Evolutionary conservation across 2,329 filamentous ascomycete species (phyloP).

Genomic region (Colletotrichum sansevieriae): DNA sequence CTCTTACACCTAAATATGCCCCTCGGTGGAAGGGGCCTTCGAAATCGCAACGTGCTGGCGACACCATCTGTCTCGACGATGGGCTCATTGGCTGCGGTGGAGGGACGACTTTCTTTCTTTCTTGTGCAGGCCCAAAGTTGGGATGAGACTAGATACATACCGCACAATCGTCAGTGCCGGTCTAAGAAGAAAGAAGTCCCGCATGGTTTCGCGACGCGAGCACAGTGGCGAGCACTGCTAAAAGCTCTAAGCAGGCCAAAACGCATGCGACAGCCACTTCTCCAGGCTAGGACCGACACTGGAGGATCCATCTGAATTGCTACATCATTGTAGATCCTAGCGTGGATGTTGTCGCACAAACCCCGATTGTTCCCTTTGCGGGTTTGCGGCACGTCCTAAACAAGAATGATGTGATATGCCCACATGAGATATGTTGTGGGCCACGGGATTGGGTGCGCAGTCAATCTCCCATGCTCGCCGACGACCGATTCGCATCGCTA

Average conservation of each 20-base stretch:
- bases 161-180: not conserved
- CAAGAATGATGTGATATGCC: not conserved
- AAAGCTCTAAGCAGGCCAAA: not conserved
- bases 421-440: not conserved
- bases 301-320: conserved; percentile 28
- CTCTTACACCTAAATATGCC: conserved; percentile 9
- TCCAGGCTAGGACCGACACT: not conserved
- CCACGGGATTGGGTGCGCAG: conserved; percentile 1
- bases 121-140: conserved; percentile 1
- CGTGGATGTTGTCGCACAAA: conserved; percentile 26
- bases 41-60: conserved; percentile 30
- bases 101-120: conserved; percentile 18
- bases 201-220: conserved; percentile 15
- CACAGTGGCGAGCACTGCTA: conserved; percentile 1
- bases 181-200: not conserved
- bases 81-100: conserved; percentile 14
- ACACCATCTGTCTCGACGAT: conserved; percentile 33
- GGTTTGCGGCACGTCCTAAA: not conserved
- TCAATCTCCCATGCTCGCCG: conserved; percentile 25
- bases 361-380: conserved; percentile 12
- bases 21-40: conserved; percentile 1
- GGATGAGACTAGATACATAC: conserved; percentile 4
- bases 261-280: conserved; percentile 11
- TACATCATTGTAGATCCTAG: conserved; percentile 23
- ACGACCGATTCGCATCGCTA: conserved; percentile 11